These are phyloP conservation scores for Bimuria novae-zelandiae DNA, from an alignment of 2,329 filamentous ascomycete genomes.

Conservation along the genomic window DNA sequence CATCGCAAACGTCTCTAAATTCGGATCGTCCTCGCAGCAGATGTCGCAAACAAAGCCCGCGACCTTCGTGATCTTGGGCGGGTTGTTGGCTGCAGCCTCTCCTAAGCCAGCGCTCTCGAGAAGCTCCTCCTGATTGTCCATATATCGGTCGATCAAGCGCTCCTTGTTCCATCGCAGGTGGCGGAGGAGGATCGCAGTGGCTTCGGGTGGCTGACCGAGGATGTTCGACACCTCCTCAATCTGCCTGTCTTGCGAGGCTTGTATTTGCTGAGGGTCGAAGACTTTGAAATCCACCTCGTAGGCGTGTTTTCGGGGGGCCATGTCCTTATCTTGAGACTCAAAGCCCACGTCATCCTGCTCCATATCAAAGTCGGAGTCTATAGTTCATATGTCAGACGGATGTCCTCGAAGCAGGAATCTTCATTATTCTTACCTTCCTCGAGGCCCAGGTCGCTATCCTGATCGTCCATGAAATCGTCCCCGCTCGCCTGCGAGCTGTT, in stretches of 20 bases:
- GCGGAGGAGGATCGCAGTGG: conserved; percentile 85
- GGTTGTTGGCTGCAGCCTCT: conserved; percentile 48
- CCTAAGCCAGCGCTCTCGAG: conserved; percentile 84
- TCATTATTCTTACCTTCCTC: conserved; percentile 46
- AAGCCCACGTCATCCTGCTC: conserved; percentile 67
- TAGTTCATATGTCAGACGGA: conserved; percentile 22
- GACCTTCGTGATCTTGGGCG: conserved; percentile 71
- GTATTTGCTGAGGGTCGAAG: conserved; percentile 78
- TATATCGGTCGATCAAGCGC: conserved; percentile 90
- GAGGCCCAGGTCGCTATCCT: conserved; percentile 70
- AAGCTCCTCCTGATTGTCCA: conserved; percentile 81
- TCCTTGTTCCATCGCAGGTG: conserved; percentile 97
- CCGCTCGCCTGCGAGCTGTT: conserved; percentile 83
- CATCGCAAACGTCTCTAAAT: conserved; percentile 84
- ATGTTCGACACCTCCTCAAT: conserved; percentile 91
- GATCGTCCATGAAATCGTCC: conserved; percentile 73
- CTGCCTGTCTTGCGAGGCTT: conserved; percentile 81
- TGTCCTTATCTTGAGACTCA: conserved; percentile 68
- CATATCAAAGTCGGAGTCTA: conserved; percentile 58
- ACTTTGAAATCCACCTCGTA: conserved; percentile 88
- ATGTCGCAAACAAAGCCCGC: conserved; percentile 90
- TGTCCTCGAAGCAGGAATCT: not conserved
- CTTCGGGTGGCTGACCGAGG: conserved; percentile 84
- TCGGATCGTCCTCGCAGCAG: conserved; percentile 85
- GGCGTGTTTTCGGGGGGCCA: conserved; percentile 72